Conservation (phyloP, 768 basidiomycete species). For the Mycena latifolia region DNA sequence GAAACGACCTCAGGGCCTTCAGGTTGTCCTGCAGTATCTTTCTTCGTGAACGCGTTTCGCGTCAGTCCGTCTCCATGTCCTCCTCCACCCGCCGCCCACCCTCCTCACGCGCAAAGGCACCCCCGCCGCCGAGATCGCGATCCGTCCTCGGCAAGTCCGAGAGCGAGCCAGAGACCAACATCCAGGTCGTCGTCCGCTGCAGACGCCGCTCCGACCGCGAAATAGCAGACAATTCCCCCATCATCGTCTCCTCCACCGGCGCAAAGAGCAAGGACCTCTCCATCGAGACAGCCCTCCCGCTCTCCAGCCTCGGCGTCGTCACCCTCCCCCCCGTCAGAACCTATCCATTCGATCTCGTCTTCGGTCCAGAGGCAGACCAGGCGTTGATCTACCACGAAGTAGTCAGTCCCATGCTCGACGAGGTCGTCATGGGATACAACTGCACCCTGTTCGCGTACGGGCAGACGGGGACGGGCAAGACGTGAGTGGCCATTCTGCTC, state of each 20-base stretch:
- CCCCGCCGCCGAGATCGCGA: conserved; percentile 59
- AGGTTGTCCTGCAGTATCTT: too few relatives aligned
- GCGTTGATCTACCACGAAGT: conserved; percentile 94
- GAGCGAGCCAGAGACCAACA: conserved; percentile 82
- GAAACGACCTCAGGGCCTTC: too few relatives aligned
- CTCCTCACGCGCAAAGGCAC: conserved; percentile 59
- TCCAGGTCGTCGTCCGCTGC: conserved; percentile 94
- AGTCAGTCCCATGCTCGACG: conserved; percentile 91
- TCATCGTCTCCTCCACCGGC: conserved; percentile 84
- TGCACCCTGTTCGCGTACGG: conserved; percentile 98
- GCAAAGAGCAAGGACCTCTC: conserved; percentile 82
- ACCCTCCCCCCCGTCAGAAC: conserved; percentile 84
- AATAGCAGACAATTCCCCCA: conserved; percentile 87
- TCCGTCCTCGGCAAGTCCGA: conserved; percentile 61
- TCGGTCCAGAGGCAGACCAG: conserved; percentile 97
- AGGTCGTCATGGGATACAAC: conserved; percentile 96
- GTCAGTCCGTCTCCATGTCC: conserved; percentile 89
- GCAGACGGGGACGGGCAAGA: conserved; percentile 98
- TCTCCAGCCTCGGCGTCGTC: conserved; percentile 79
- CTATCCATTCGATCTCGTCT: conserved; percentile 95
- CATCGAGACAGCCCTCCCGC: conserved; percentile 81
- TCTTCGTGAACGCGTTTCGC: too few relatives aligned
- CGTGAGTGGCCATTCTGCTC: conserved; percentile 67
- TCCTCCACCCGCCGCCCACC: conserved; percentile 72
- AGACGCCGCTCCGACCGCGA: conserved; percentile 89